Percentiles rank a stretch among this genome's conserved stretches.
Conservation (phyloP, 1,284 basidiomycete genomes). For the Microbotryum intermedium region DNA sequence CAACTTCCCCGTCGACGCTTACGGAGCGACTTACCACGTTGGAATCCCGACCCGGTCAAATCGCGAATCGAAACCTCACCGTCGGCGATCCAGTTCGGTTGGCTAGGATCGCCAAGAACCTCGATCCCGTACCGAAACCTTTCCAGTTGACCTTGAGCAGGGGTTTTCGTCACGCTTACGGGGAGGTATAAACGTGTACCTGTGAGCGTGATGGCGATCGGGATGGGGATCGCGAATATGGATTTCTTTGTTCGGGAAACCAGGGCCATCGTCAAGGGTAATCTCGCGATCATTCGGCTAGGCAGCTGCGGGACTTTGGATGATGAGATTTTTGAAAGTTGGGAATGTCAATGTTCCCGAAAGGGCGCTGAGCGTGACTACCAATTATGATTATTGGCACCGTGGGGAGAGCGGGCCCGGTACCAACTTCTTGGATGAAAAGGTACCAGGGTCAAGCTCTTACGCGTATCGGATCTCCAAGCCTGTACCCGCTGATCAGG, state of each 20-base stretch:
- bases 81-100: constrained; percentile 67
- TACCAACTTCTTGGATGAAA: constrained; percentile 40
- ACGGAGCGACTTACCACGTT: too few relatives aligned
- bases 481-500: constrained; percentile 53
- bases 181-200: constrained; percentile 62
- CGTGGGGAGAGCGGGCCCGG: constrained; percentile 17
- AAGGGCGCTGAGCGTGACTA: constrained; percentile 56
- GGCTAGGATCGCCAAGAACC: constrained; percentile 49
- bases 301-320: constrained; percentile 71
- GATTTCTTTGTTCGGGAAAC: constrained; percentile 78
- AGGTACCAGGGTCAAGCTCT: constrained; percentile 30
- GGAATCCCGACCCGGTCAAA: constrained; percentile 48
- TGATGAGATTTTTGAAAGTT: constrained; percentile 55
- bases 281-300: constrained; percentile 67
- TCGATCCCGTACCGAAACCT: constrained; percentile 48
- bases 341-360: neutral
- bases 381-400: constrained; percentile 72
- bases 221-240: constrained; percentile 67
- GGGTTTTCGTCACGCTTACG: constrained; percentile 69
- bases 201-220: constrained; percentile 66
- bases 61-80: constrained; percentile 71
- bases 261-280: constrained; percentile 64
- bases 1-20: too few relatives aligned
- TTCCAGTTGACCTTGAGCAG: constrained; percentile 63
- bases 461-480: constrained; percentile 59